A percentile compares a stretch with the other conserved stretches of the same genome.
Evolutionary conservation across 176 grass and related monocot species (phyloP).

Genomic region (Eremochloa ophiuroides): DNA sequence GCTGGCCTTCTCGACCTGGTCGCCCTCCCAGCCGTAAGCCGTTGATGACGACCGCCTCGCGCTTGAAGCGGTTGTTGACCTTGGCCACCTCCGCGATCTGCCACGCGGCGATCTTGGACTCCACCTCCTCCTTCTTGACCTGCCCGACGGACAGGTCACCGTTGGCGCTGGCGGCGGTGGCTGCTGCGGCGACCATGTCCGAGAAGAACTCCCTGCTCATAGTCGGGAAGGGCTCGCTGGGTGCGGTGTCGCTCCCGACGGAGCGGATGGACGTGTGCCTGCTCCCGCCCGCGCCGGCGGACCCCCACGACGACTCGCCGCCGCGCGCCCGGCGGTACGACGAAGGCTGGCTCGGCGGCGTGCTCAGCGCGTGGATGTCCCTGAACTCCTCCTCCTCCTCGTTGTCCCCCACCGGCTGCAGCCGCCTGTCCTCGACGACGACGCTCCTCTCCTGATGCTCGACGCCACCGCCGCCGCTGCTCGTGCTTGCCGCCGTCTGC

Average conservation of each 20-base stretch:
- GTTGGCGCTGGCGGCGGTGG: not conserved
- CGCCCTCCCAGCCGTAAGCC: constrained; percentile 79
- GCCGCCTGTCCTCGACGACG: not conserved
- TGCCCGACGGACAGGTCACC: constrained; percentile 59
- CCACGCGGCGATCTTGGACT: constrained; percentile 95
- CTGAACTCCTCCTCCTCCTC: constrained; percentile 46
- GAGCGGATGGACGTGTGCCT: constrained; percentile 55
- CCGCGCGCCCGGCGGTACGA: constrained; percentile 42
- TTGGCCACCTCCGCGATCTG: constrained; percentile 90
- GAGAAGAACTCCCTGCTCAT: constrained; percentile 70
- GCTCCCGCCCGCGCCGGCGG: too few relatives aligned
- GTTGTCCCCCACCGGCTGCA: not conserved
- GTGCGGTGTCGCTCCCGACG: constrained; percentile 53
- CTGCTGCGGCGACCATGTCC: constrained; percentile 58
- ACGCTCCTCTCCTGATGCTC: constrained; percentile 4
- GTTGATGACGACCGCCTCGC: constrained; percentile 89
- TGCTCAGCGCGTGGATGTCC: constrained; percentile 72
- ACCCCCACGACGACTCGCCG: too few relatives aligned
- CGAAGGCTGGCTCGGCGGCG: constrained; percentile 32
- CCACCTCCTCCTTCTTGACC: constrained; percentile 94
- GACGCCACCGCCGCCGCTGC: too few relatives aligned
- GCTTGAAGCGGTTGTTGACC: constrained; percentile 93
- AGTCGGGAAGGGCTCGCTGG: constrained; percentile 47
- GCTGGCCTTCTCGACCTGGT: constrained; percentile 75
- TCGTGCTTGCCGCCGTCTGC: constrained; percentile 25